Conservation (phyloP, 352 stramenopile species). For the Pythium grandisporangium region DNA sequence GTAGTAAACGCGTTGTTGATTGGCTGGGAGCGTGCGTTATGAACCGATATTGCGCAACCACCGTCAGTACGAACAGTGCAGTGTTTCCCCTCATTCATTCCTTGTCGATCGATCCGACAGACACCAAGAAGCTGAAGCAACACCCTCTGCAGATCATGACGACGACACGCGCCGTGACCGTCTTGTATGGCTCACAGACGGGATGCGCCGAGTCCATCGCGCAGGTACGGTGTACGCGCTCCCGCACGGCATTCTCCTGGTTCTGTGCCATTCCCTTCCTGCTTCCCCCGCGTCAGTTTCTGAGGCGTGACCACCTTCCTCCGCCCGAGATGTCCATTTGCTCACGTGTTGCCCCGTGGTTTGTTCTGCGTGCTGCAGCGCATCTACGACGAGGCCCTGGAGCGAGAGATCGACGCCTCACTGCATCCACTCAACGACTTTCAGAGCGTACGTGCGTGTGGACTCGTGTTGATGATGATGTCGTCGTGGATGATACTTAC, state of each 20-base stretch:
- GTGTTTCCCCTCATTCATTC: too few relatives aligned
- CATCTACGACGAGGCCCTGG: slow-evolving; percentile 54
- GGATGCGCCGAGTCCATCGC: slow-evolving; percentile 82
- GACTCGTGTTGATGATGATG: neutral
- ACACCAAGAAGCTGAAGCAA: slow-evolving; percentile 7
- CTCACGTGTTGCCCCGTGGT: neutral
- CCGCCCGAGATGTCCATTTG: too few relatives aligned
- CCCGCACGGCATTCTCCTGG: neutral
- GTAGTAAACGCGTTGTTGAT: too few relatives aligned
- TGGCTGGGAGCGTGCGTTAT: too few relatives aligned
- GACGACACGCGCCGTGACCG: slow-evolving; percentile 20
- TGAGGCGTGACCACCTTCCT: too few relatives aligned
- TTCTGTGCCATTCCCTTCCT: neutral
- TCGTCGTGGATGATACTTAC: neutral
- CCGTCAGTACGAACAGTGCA: too few relatives aligned
- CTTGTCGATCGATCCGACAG: neutral
- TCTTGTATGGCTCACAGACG: slow-evolving; percentile 87
- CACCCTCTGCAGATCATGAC: neutral
- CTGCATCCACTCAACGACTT: slow-evolving; percentile 60
- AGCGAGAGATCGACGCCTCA: slow-evolving; percentile 37
- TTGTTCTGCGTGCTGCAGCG: slow-evolving; percentile 20
- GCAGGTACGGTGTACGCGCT: slow-evolving; percentile 23
- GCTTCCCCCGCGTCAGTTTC: neutral
- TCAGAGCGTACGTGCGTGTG: slow-evolving; percentile 32
- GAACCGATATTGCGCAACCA: too few relatives aligned